Percentiles rank a stretch among this genome's conserved stretches.
These are phyloP conservation scores for Primulina huaijiensis DNA, from an alignment of 257 asterid species.

Conservation along the genomic window DNA sequence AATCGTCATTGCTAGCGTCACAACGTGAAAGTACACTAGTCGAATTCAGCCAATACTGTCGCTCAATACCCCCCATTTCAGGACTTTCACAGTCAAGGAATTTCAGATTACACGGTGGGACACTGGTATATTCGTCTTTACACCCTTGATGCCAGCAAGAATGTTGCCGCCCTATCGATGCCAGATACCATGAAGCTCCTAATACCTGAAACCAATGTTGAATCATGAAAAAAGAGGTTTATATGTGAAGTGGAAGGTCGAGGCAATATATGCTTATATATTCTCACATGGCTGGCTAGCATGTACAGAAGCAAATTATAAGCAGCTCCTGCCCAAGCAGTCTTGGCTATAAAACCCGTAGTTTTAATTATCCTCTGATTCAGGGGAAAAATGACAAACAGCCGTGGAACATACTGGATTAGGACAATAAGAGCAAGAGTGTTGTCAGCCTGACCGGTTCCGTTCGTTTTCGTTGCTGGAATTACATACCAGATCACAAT, in stretches of 20 bases:
- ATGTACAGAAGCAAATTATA: slow-evolving; percentile 87
- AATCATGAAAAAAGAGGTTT: background rate
- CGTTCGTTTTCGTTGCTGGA: slow-evolving; percentile 62
- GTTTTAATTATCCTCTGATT: slow-evolving; percentile 75
- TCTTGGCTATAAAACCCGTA: slow-evolving; percentile 85
- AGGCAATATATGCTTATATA: background rate
- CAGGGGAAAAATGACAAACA: slow-evolving; percentile 74
- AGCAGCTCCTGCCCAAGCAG: slow-evolving; percentile 98
- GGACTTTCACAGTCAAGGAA: slow-evolving; percentile 57
- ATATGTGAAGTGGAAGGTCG: background rate
- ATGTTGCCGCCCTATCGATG: slow-evolving; percentile 84
- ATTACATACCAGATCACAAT: slow-evolving; percentile 73
- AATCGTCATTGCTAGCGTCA: slow-evolving; percentile 65
- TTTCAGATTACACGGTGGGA: slow-evolving; percentile 47
- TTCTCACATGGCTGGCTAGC: slow-evolving; percentile 83
- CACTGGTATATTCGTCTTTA: slow-evolving; percentile 31
- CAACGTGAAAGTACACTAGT: slow-evolving; percentile 54
- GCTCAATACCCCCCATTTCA: slow-evolving; percentile 15
- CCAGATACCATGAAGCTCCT: slow-evolving; percentile 93
- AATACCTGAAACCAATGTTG: slow-evolving; percentile 43
- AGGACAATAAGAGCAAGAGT: slow-evolving; percentile 91
- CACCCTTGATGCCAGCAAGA: slow-evolving; percentile 78
- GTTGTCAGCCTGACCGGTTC: slow-evolving; percentile 67
- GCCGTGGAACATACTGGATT: slow-evolving; percentile 73
- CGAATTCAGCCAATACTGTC: slow-evolving; percentile 59